Evolutionary conservation across 345 rosid genomes (phyloP), one percentile per base, ranked within the genome.

Genomic region (Iberis pinnata): DNA sequence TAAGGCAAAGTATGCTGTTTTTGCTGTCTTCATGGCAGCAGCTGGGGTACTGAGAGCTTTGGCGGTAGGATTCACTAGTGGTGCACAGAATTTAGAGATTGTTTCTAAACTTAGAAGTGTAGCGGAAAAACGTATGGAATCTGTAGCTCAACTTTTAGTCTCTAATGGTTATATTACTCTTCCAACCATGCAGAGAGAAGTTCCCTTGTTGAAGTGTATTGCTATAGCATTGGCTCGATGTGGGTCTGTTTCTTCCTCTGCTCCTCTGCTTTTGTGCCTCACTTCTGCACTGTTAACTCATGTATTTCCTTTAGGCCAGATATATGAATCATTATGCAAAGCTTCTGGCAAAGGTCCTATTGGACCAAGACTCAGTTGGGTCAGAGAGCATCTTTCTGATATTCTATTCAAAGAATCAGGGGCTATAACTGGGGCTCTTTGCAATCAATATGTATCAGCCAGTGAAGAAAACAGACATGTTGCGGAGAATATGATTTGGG

Each of bases 381-480:
- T 78, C 43, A 78, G 64, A 51, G 75, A 72, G 35, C 98, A 85
- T 65, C 38, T 80, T 42, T 68, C 73, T 60, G 75, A 78, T 58
- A 67, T 75, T 65, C 50, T 67, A 43, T 83, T 88, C 57, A 88
- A 74, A 59, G 98, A 92, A 70, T 88, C 88, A 16, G 98, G 97
- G 64, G 70, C 76, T 37, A 64, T 81, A 64, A 75, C 81, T 43
- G 80, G 84, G 58, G 79, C 80, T 48, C 79, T 90, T 59, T 87
- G 96, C 78, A 80, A 78, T 56, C 95, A 79, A 41, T 88, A 92
- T 71, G 71, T 55, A 32, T 72, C 75, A 39, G 80, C 73, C 31
- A 86, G 77, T 58, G 88, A 80, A 56, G 81, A 73, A 57, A 77
- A 68, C 74, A 81, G 73, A 54, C 44, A 25, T 18, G 46, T 63